A percentile compares a stretch with the other conserved stretches of the same genome.
phyloP scores from a whole-genome alignment of 2,329 filamentous ascomycete genomes.

The Colletotrichum lini region DNA sequence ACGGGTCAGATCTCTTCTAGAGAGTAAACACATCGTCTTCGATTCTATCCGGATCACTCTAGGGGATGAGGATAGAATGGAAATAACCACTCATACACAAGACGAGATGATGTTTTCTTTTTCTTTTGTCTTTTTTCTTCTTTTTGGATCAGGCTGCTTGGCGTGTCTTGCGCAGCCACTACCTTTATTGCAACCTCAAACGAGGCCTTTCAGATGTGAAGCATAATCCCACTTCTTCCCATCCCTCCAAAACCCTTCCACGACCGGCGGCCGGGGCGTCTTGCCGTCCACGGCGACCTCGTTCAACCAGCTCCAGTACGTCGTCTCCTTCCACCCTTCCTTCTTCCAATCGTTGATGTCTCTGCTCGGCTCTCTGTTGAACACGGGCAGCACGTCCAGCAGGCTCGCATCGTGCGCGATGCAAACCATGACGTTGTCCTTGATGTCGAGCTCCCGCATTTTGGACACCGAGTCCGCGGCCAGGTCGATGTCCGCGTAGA shows the following conservation, averaged over 20 bases:
- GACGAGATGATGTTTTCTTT: too few species aligned
- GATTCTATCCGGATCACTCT: too few species aligned
- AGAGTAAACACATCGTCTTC: too few species aligned
- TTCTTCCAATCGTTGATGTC: conserved; percentile 38
- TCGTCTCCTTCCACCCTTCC: conserved; percentile 26
- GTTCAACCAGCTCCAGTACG: conserved; percentile 39
- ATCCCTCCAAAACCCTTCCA: conserved; percentile 37
- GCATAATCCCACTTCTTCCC: conserved; percentile 35
- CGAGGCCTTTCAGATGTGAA: conserved; percentile 1
- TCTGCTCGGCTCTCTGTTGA: conserved; percentile 25
- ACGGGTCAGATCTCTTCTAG: too few species aligned
- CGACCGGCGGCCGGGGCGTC: conserved; percentile 13
- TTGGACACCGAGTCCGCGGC: conserved; percentile 30
- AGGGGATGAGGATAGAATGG: too few species aligned
- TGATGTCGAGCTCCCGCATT: conserved; percentile 36
- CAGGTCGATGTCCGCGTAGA: conserved; percentile 30
- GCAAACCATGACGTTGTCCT: conserved; percentile 37
- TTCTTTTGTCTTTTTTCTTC: accelerated
- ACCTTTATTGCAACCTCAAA: background rate
- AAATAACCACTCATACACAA: too few species aligned
- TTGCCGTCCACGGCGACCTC: conserved; percentile 32
- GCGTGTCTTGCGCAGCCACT: too few species aligned
- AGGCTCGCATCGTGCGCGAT: conserved; percentile 36
- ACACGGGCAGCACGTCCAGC: conserved; percentile 31
- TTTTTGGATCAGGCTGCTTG: too few species aligned